These are phyloP conservation scores for Russula lepida DNA, from an alignment of 768 basidiomycete genomes.

Conservation along the genomic window DNA sequence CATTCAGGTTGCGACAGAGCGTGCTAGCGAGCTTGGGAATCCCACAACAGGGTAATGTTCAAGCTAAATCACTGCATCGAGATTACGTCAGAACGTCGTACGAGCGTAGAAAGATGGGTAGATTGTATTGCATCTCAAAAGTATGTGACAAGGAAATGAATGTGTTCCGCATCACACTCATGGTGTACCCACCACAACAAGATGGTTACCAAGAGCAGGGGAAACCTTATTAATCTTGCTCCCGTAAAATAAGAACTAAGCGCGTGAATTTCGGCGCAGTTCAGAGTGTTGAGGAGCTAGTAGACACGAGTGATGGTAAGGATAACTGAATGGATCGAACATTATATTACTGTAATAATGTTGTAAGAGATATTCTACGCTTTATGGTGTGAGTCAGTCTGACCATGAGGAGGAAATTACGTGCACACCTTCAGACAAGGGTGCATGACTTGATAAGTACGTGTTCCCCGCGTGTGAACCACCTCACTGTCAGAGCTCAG, in stretches of 20 bases:
- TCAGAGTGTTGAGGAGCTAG: conserved; percentile 95
- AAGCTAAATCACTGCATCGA: background rate
- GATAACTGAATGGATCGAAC: background rate
- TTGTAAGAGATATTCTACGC: background rate
- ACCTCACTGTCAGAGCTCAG: conserved; percentile 28
- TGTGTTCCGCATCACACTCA: conserved; percentile 24
- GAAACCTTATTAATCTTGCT: conserved; percentile 50
- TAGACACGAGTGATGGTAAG: background rate
- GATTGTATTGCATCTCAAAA: background rate
- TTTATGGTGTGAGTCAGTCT: background rate
- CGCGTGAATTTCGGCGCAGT: conserved; percentile 66
- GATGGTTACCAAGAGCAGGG: conserved; percentile 25
- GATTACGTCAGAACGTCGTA: background rate
- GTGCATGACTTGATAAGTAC: background rate
- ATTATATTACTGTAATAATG: background rate
- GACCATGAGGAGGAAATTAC: background rate
- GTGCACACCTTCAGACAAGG: conserved; percentile 7
- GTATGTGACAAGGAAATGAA: conserved; percentile 5
- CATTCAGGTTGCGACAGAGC: conserved; percentile 89
- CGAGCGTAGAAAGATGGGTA: background rate
- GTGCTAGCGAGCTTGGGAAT: conserved; percentile 79
- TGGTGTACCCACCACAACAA: conserved; percentile 8
- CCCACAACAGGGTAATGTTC: conserved; percentile 41
- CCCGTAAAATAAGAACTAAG: conserved; percentile 91
- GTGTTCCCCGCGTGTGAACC: conserved; percentile 50